Evolutionary conservation across 352 stramenopile species (phyloP), one percentile per base, ranked within the genome.

Genomic region (Phytophthora pini): DNA sequence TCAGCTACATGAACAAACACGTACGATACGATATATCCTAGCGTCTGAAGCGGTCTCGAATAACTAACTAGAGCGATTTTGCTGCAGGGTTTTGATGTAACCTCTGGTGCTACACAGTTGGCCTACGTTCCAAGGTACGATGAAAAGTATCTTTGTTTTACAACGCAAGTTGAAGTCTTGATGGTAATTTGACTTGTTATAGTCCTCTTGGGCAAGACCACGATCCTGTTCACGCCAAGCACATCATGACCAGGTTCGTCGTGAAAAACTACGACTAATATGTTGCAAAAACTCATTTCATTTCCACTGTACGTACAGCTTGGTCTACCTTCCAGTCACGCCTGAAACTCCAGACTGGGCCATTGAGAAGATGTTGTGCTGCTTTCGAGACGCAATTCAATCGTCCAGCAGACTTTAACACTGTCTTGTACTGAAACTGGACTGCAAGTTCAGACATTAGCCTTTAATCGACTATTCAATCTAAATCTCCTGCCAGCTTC

Each of bases 301-400:
- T 36, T 36, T 13, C 31, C 31, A 20, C 17, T 20, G 17, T 36
- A 13, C 31, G 31, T 31, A 20, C 29, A 94, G 82, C 53, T 77
- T 94, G 43, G 81, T 94, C 27, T 94, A 94, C 53, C 58, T 94
- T 41, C 86, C 86, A 11, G 77, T 94, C 47, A 94, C 86, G 0
- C 74, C 86, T 4, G 86, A 94, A 70, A 92, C 75, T 27, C 86
- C 86, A 0, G 73, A 88, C 11, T 94, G 86, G 86, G 86, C 84
- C 4, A 73, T 94, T 32, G 65, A 88, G 41, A 94, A 93, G 64
- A 94, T 94, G 86, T 68, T 87, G 39, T 58, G 75, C 55, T 87
- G 80, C 45, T 78, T 94, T 26, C 74, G 73, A 31, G 66, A 81
- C 9, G 83, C 82, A 2, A 44, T 92, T n/a, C 71, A 73, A 50